Evolutionary conservation across 352 stramenopile species (phyloP).

Genomic region (Phytopythium cucurbitacearum): DNA sequence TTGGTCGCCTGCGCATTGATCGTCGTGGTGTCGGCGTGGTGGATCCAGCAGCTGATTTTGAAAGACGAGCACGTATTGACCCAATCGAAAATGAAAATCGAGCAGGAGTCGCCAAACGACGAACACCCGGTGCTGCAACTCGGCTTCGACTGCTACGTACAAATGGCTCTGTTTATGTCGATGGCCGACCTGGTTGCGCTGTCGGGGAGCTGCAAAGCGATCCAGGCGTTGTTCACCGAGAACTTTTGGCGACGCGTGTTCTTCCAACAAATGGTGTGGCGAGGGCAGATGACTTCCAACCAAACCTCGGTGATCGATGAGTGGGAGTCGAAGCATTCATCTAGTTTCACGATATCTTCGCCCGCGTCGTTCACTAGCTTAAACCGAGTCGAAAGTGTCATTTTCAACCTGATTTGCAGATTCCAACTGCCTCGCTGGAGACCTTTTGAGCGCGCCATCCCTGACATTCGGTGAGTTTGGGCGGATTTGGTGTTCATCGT

Average conservation of each 20-base stretch:
- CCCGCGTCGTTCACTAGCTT: constrained; percentile 13
- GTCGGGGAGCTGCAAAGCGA: constrained; percentile 14
- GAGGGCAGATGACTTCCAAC: neutral
- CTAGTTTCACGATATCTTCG: neutral
- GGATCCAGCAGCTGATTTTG: constrained; percentile 31
- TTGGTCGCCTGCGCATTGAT: constrained; percentile 26
- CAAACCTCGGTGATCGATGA: neutral
- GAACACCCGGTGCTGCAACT: constrained; percentile 7
- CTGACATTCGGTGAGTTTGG: constrained; percentile 11
- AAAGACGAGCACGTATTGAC: neutral
- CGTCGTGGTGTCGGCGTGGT: constrained; percentile 34
- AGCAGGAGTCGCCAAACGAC: neutral
- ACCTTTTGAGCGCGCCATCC: neutral
- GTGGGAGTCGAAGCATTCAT: neutral
- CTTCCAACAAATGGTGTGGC: constrained; percentile 4
- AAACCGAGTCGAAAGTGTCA: constrained; percentile 13
- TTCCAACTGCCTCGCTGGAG: constrained; percentile 3
- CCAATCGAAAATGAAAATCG: neutral
- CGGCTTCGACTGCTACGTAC: constrained; percentile 25
- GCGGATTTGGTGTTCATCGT: too few species aligned
- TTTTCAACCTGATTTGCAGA: constrained; percentile 18
- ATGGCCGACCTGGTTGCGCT: constrained; percentile 26
- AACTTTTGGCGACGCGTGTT: constrained; percentile 34
- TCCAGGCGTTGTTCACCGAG: constrained; percentile 15
- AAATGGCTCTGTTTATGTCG: constrained; percentile 31